A percentile compares a stretch with the other conserved stretches of the same genome.
These are phyloP conservation scores for Dendrobium officinale DNA, from an alignment of 106 monocot species.

Conservation along the genomic window DNA sequence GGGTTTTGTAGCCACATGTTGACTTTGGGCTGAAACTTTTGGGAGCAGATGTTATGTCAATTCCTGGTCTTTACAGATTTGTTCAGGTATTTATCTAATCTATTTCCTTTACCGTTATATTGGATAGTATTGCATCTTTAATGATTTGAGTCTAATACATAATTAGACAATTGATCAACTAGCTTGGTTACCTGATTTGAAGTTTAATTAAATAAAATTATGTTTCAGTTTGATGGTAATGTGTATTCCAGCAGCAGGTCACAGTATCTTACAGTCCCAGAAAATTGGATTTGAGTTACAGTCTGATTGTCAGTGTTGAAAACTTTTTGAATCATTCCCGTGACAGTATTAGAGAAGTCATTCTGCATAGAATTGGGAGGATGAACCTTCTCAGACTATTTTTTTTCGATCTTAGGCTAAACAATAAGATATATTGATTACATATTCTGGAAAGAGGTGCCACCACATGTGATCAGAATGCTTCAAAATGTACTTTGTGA, in stretches of 20 bases:
- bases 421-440: not conserved
- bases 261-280: not conserved
- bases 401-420: not conserved
- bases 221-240: not conserved
- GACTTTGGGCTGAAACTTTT: conserved; percentile 85
- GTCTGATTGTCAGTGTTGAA: too few species aligned
- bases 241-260: not conserved
- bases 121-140: not conserved
- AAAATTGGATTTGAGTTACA: not conserved
- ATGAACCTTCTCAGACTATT: not conserved
- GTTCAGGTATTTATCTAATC: conserved; percentile 45
- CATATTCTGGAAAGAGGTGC: not conserved
- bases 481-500: not conserved
- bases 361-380: not conserved
- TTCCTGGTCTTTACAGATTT: conserved; percentile 67
- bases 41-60: conserved; percentile 82
- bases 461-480: not conserved
- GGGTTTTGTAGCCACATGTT: conserved; percentile 66
- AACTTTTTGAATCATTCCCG: too few species aligned
- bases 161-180: not conserved
- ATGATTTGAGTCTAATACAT: not conserved
- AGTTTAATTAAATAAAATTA: not conserved
- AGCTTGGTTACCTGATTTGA: not conserved
- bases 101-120: not conserved
- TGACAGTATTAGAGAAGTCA: too few species aligned